phyloP scores from a whole-genome alignment of 352 stramenopile species.

The Phytophthora podocarpi region DNA sequence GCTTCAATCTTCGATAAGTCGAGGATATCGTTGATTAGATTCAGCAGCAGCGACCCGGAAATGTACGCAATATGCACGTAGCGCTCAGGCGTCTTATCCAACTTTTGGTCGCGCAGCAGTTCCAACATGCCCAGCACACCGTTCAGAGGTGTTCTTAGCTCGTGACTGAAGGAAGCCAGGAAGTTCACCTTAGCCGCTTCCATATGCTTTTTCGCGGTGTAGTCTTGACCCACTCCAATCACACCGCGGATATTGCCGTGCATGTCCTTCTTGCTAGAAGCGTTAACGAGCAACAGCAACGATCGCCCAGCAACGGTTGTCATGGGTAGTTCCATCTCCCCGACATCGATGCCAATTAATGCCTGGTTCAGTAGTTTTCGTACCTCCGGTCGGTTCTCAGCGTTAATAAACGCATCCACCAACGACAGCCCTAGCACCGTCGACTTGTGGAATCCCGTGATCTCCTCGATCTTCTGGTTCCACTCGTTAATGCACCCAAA shows the following conservation, averaged over 20 bases:
- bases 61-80: slow-evolving; percentile 80
- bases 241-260: slow-evolving; percentile 89
- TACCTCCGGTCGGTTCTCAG: slow-evolving; percentile 56
- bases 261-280: slow-evolving; percentile 82
- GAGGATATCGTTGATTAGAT: slow-evolving; percentile 87
- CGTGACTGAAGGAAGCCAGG: slow-evolving; percentile 70
- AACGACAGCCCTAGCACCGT: slow-evolving; percentile 57
- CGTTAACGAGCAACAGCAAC: slow-evolving; percentile 66
- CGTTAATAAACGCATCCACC: slow-evolving; percentile 68
- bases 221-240: slow-evolving; percentile 89
- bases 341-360: slow-evolving; percentile 71
- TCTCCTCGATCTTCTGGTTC: slow-evolving; percentile 81
- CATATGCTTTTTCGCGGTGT: slow-evolving; percentile 84
- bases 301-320: slow-evolving; percentile 47
- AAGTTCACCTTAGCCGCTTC: slow-evolving; percentile 73
- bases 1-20: slow-evolving; percentile 93
- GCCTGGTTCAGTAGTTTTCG: slow-evolving; percentile 65
- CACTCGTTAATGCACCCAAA: slow-evolving; percentile 79
- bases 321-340: slow-evolving; percentile 76
- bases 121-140: slow-evolving; percentile 82
- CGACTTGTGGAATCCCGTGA: slow-evolving; percentile 71
- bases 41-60: slow-evolving; percentile 66
- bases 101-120: slow-evolving; percentile 63
- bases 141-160: slow-evolving; percentile 76
- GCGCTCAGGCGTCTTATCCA: slow-evolving; percentile 62